Evolutionary conservation across 148 eudicot genomes (phyloP).

Genomic region (Vaccinium darrowii): DNA sequence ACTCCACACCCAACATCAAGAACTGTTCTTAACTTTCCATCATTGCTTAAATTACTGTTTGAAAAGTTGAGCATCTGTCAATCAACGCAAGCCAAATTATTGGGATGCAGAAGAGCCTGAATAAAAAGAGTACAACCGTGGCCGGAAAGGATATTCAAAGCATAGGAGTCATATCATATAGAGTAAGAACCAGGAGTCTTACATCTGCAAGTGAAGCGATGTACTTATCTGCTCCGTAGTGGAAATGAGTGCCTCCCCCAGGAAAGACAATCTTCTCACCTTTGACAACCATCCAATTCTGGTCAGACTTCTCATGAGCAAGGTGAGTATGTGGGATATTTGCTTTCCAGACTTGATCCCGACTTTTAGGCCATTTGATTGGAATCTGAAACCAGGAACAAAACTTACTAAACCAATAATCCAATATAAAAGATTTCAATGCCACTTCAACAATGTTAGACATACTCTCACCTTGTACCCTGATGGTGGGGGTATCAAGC

Average conservation of each 20-base stretch:
- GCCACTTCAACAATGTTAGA: background rate
- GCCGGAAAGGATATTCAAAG: background rate
- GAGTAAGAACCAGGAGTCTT: slow-evolving; percentile 32
- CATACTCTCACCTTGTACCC: slow-evolving; percentile 74
- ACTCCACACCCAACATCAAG: slow-evolving; percentile 99
- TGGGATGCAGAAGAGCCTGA: background rate
- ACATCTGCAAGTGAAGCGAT: slow-evolving; percentile 92
- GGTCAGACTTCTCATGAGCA: slow-evolving; percentile 98
- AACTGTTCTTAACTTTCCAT: slow-evolving; percentile 79
- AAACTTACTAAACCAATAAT: background rate
- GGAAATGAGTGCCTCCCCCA: slow-evolving; percentile 99
- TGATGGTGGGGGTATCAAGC: slow-evolving; percentile 95
- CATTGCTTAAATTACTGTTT: slow-evolving; percentile 61
- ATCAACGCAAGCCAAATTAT: slow-evolving; percentile 13
- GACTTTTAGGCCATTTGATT: slow-evolving; percentile 97
- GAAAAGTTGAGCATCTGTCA: slow-evolving; percentile 95
- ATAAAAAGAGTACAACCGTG: background rate
- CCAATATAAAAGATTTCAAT: background rate
- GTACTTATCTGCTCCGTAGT: slow-evolving; percentile 95
- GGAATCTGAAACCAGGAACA: slow-evolving; percentile 54
- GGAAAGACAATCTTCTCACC: slow-evolving; percentile 90
- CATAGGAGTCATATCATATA: background rate
- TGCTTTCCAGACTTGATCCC: slow-evolving; percentile 98
- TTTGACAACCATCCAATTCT: slow-evolving; percentile 99
- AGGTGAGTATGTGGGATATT: slow-evolving; percentile 99